phyloP scores from a whole-genome alignment of 495 filamentous ascomycete genomes.

The Filosporella fistucella region DNA sequence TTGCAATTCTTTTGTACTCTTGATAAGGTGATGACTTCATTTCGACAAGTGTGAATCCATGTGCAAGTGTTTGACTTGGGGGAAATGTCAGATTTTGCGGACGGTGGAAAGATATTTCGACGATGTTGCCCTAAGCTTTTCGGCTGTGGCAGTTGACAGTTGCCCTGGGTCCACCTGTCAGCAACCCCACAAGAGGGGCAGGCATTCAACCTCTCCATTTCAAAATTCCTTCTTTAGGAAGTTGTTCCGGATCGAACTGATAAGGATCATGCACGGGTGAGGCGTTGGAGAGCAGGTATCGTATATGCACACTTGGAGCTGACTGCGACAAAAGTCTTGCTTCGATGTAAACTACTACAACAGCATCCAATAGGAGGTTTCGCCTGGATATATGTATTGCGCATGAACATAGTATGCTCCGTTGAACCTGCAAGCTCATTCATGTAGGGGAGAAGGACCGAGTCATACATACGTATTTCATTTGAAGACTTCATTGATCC shows the following conservation, averaged over 20 bases:
- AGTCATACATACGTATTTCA: not conserved
- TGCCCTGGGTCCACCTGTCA: not conserved
- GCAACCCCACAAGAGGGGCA: not conserved
- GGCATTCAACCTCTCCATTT: not conserved
- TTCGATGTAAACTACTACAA: not conserved
- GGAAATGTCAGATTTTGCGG: not conserved
- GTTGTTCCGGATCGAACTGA: not conserved
- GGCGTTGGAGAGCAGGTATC: not conserved
- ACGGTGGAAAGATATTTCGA: not conserved
- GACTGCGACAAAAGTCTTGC: not conserved
- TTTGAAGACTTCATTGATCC: not conserved
- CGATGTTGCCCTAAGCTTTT: not conserved
- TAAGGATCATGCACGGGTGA: not conserved
- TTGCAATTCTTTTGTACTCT: conserved; percentile 3
- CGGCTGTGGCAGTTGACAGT: not conserved
- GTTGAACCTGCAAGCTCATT: too few relatives aligned
- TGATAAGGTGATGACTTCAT: conserved; percentile 1
- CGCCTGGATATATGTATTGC: too few relatives aligned
- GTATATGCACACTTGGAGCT: not conserved
- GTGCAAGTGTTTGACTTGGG: not conserved
- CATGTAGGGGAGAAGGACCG: not conserved
- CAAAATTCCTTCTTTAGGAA: not conserved
- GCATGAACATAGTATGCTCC: too few relatives aligned
- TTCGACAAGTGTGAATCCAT: not conserved
- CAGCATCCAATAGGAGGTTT: not conserved